phyloP scores from a whole-genome alignment of 192 early-diverging fungal genomes.

The Coemansia pectinata region DNA sequence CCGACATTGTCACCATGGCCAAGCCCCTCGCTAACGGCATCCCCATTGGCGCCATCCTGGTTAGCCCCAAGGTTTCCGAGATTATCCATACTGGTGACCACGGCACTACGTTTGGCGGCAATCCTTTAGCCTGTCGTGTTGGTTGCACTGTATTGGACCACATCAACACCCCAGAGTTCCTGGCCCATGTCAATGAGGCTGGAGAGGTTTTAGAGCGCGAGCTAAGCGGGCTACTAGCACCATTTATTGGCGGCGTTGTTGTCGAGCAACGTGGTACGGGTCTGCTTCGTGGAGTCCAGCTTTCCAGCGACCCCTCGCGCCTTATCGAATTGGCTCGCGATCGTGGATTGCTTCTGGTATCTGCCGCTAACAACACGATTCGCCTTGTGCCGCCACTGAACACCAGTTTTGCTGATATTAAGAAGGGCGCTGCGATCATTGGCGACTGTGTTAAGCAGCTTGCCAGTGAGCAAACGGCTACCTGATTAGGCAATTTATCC shows the following conservation, averaged over 20 bases:
- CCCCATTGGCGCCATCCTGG: slow-evolving; percentile 92
- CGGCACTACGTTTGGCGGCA: slow-evolving; percentile 98
- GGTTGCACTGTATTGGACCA: slow-evolving; percentile 72
- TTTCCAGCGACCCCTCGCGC: slow-evolving; percentile 66
- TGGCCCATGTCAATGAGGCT: slow-evolving; percentile 65
- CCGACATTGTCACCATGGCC: slow-evolving; percentile 94
- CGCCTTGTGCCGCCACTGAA: slow-evolving; percentile 91
- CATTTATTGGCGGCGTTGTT: slow-evolving; percentile 58
- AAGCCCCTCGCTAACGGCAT: slow-evolving; percentile 97
- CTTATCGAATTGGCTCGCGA: slow-evolving; percentile 76
- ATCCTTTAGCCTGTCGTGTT: slow-evolving; percentile 86
- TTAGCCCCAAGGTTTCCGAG: slow-evolving; percentile 75
- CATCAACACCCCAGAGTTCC: slow-evolving; percentile 71
- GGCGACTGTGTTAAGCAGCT: slow-evolving; percentile 55
- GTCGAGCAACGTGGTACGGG: slow-evolving; percentile 83
- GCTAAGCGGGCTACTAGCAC: slow-evolving; percentile 46
- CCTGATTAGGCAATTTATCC: not conserved
- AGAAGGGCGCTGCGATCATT: slow-evolving; percentile 73
- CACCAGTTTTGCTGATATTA: slow-evolving; percentile 73
- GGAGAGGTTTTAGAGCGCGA: slow-evolving; percentile 65
- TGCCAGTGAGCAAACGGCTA: not conserved
- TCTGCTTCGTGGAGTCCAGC: slow-evolving; percentile 84
- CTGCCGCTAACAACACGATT: slow-evolving; percentile 85
- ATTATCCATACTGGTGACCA: slow-evolving; percentile 89
- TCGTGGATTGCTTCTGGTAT: slow-evolving; percentile 84